Evolutionary conservation across 139 green algal genomes (phyloP), one percentile per base, ranked within the genome.

Genomic region (Micractinium conductrix): DNA sequence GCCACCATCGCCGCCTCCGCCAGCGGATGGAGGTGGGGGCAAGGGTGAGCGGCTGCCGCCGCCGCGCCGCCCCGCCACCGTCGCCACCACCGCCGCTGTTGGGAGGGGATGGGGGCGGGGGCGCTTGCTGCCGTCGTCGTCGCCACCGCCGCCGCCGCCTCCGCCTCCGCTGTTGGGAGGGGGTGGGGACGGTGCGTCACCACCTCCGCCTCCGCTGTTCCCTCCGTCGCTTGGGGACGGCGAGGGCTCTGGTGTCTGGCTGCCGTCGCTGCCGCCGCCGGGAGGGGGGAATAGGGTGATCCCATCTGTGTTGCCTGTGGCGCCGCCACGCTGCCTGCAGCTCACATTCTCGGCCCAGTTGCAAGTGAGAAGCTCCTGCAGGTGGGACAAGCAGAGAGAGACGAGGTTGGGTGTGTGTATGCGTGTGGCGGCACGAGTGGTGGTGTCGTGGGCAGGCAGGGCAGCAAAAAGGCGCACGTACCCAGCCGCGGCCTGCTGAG

Each of bases 361-460:
- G 76, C 76, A 82, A 10, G 76, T 82, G 1, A 82, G 58, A 58
- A 82, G 38, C 4, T 37, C 30, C 76, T 82, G 76, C 48, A 58
- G 0, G 38, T 3, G 33, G 53, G 19, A 62, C 7, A 62, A 22
- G 2, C 19, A 24, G 53, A 30, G 53, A 2, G 53, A 21, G 12
- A 10, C 48, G 12, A 58, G 48, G 48, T 14, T 22, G 48, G 12
- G 48, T 58, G n/a, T 21, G 19, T 62, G 53, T 21, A 62, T 62
- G 53, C 53, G 24, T 19, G 19, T 24, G 53, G 53, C 10, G 53
- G 19, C 8, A 16, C 19, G 19, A 62, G n/a, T 62, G 19, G 26
- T 62, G 8, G 19, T 14, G 19, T 62, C 10, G 48, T 58, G 48
- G 12, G 10, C 48, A 58, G 16, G 48, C 48, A 16, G 48, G 12